phyloP scores from a whole-genome alignment of 495 filamentous ascomycete species.

The Usnea hakonensis region DNA sequence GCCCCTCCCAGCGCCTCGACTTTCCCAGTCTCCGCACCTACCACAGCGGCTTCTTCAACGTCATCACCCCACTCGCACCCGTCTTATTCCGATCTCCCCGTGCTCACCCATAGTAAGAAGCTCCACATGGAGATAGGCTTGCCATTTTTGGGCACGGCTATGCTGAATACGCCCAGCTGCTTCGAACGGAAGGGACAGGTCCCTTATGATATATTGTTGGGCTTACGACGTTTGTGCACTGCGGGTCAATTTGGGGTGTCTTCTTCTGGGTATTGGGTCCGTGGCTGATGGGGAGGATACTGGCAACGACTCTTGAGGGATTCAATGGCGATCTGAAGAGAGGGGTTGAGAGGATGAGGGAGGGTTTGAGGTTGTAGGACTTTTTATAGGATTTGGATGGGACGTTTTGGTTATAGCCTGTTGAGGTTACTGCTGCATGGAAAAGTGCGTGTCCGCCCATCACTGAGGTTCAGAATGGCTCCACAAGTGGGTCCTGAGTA shows the following conservation, averaged over 20 bases:
- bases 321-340: conserved; percentile 9
- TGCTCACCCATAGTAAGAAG: background rate
- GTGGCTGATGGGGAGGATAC: background rate
- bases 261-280: background rate
- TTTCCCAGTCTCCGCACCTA: background rate
- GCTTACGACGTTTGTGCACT: background rate
- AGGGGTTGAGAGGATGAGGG: background rate
- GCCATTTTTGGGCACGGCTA: background rate
- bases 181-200: background rate
- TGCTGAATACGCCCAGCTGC: background rate
- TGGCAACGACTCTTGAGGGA: background rate
- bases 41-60: background rate
- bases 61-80: background rate
- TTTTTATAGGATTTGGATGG: background rate
- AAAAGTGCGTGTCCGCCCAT: too few species aligned
- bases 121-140: background rate
- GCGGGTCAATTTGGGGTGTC: background rate
- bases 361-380: background rate
- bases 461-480: too few species aligned
- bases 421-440: background rate
- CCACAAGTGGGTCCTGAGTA: too few species aligned
- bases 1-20: background rate
- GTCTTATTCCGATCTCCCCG: background rate
- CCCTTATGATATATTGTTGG: background rate
- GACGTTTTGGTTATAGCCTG: background rate